phyloP scores from a whole-genome alignment of 2,329 filamentous ascomycete species.

The Aspergillus thermomutatus region DNA sequence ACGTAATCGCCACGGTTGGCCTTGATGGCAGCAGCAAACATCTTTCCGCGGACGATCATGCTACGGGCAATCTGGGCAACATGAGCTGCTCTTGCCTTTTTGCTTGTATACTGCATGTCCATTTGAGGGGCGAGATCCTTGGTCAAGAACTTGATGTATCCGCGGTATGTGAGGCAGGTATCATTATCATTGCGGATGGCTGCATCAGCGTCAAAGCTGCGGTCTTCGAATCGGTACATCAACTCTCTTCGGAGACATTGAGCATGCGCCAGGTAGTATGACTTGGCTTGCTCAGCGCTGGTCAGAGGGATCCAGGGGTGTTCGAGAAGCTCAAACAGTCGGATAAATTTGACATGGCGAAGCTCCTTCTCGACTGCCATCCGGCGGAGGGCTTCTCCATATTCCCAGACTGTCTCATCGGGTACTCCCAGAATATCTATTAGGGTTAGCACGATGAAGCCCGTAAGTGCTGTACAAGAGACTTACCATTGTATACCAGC shows the following conservation, averaged over 20 bases:
- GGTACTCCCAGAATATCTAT: conserved; percentile 41
- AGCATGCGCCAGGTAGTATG: conserved; percentile 23
- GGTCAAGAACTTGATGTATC: conserved; percentile 27
- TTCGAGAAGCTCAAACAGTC: conserved; percentile 36
- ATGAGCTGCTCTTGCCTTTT: conserved; percentile 16
- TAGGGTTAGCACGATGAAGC: neutral
- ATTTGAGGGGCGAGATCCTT: conserved; percentile 24
- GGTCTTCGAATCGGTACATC: conserved; percentile 23
- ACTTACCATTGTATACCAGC: conserved; percentile 37
- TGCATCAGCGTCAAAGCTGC: conserved; percentile 21
- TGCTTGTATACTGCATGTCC: conserved; percentile 10
- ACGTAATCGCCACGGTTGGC: conserved; percentile 27
- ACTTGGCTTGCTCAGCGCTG: conserved; percentile 20
- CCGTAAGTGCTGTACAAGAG: neutral
- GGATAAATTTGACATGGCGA: conserved; percentile 34
- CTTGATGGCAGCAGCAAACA: conserved; percentile 26
- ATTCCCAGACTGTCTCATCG: conserved; percentile 42
- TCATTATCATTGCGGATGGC: conserved; percentile 27
- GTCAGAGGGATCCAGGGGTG: conserved; percentile 20
- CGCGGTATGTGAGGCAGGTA: conserved; percentile 26
- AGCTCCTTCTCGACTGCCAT: conserved; percentile 34
- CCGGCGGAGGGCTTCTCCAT: conserved; percentile 35
- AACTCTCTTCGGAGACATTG: conserved; percentile 24
- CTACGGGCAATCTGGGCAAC: conserved; percentile 20
- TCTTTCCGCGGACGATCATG: conserved; percentile 27